phyloP scores from a whole-genome alignment of 73 alveolate species.

The Tetrahymena thermophila region DNA sequence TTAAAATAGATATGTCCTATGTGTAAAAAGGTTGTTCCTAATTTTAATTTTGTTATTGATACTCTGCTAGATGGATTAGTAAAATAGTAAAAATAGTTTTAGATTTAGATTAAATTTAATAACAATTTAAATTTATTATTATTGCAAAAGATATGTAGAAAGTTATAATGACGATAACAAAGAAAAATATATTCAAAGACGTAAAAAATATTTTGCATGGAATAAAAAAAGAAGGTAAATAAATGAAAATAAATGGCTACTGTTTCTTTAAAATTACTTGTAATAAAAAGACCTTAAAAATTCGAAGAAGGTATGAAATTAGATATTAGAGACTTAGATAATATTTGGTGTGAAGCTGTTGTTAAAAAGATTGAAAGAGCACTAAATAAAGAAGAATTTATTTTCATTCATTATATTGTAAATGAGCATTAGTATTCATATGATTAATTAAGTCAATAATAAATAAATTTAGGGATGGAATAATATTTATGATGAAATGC shows the following conservation, averaged over 20 bases:
- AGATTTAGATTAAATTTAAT: background rate
- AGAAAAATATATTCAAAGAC: background rate
- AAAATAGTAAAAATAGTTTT: background rate
- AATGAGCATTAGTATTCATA: background rate
- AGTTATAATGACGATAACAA: background rate
- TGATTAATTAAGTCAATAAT: background rate
- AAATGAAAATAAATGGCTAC: background rate
- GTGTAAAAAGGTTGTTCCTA: background rate
- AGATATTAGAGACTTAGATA: background rate
- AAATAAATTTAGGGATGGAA: background rate
- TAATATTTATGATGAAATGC: background rate
- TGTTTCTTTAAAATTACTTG: background rate
- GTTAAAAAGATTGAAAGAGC: background rate
- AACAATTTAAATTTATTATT: background rate
- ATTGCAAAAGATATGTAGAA: background rate
- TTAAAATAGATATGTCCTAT: background rate
- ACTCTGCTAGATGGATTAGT: background rate
- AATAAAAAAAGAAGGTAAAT: background rate
- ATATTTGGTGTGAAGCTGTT: background rate
- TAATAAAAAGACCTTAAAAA: background rate
- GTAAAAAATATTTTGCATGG: background rate
- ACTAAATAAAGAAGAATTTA: background rate
- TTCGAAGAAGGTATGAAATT: background rate
- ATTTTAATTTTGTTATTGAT: background rate
- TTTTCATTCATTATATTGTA: background rate